Conservation (phyloP, 768 basidiomycete species). For the Phylloporus rhodoxanthus region DNA sequence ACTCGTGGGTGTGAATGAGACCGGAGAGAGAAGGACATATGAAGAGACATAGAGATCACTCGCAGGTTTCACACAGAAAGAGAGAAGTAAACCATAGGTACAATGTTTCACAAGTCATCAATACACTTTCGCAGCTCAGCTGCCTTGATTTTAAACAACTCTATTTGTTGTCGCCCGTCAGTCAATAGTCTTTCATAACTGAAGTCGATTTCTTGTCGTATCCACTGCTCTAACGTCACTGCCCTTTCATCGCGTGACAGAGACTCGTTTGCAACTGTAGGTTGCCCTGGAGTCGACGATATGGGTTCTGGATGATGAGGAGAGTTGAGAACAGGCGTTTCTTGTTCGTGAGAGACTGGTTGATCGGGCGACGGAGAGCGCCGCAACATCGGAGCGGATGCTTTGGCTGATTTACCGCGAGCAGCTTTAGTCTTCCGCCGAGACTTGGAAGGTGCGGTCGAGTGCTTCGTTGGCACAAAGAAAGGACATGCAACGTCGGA, state of each 20-base stretch:
- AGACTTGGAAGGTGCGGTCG: conserved; percentile 17
- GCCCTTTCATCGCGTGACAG: conserved; percentile 47
- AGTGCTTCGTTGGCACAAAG: conserved; percentile 33
- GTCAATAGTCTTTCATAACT: conserved; percentile 55
- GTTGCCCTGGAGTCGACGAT: conserved; percentile 8
- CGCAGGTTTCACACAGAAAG: no score
- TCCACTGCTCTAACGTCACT: conserved; percentile 84
- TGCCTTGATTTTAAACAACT: conserved; percentile 42
- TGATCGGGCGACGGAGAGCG: conserved; percentile 13
- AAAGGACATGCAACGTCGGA: conserved; percentile 40
- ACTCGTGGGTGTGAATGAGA: no score
- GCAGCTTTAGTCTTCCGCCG: conserved; percentile 20
- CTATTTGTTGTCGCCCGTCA: conserved; percentile 49
- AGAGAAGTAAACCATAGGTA: no score
- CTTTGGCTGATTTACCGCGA: conserved; percentile 20
- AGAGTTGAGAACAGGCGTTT: background rate
- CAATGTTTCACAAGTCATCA: conserved; percentile 30
- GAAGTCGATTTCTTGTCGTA: conserved; percentile 65
- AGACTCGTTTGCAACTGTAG: conserved; percentile 9
- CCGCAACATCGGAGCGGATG: conserved; percentile 8
- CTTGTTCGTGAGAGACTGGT: background rate
- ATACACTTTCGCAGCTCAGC: conserved; percentile 35
- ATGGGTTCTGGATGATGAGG: no score
- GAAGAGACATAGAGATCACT: no score
- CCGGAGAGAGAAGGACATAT: no score